These are phyloP conservation scores for Psilocybe cyanescens DNA, from an alignment of 768 basidiomycete genomes.

Conservation along the genomic window DNA sequence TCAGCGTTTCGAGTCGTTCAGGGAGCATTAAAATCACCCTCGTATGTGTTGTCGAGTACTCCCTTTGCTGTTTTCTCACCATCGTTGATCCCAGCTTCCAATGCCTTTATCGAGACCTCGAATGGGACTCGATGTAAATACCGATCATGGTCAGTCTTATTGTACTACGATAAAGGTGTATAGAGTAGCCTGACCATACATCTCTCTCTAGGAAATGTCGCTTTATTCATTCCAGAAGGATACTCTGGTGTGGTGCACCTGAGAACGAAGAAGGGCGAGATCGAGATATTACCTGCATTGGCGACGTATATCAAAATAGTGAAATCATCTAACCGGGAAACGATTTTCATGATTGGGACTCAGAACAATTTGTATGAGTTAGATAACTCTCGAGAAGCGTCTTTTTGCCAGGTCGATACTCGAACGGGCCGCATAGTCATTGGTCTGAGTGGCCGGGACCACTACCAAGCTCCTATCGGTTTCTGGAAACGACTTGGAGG, in stretches of 20 bases:
- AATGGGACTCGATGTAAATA: slow-evolving; percentile 39
- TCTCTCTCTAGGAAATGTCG: slow-evolving; percentile 34
- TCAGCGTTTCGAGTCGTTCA: slow-evolving; percentile 38
- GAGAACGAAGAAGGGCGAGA: slow-evolving; percentile 33
- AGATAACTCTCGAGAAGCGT: slow-evolving; percentile 27
- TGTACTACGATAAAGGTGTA: neutral
- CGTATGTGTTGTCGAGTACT: slow-evolving; percentile 26
- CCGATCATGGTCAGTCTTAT: slow-evolving; percentile 33
- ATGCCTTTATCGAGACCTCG: slow-evolving; percentile 34
- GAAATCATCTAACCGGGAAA: slow-evolving; percentile 38
- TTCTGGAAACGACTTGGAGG: slow-evolving; percentile 45
- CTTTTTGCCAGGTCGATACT: slow-evolving; percentile 43
- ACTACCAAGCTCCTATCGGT: slow-evolving; percentile 31
- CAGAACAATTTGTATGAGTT: slow-evolving; percentile 19
- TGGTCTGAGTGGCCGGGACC: slow-evolving; percentile 47
- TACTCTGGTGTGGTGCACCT: slow-evolving; percentile 42
- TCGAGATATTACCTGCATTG: slow-evolving; percentile 39
- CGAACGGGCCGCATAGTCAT: slow-evolving; percentile 43
- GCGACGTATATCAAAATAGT: slow-evolving; percentile 32
- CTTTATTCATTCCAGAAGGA: slow-evolving; percentile 36
- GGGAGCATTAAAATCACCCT: slow-evolving; percentile 45
- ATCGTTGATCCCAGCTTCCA: slow-evolving; percentile 31
- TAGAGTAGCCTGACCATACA: neutral
- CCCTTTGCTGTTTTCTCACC: neutral
- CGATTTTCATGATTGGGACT: slow-evolving; percentile 40